phyloP scores from a whole-genome alignment of 2,329 filamentous ascomycete species.

The Trichoderma hamatum region DNA sequence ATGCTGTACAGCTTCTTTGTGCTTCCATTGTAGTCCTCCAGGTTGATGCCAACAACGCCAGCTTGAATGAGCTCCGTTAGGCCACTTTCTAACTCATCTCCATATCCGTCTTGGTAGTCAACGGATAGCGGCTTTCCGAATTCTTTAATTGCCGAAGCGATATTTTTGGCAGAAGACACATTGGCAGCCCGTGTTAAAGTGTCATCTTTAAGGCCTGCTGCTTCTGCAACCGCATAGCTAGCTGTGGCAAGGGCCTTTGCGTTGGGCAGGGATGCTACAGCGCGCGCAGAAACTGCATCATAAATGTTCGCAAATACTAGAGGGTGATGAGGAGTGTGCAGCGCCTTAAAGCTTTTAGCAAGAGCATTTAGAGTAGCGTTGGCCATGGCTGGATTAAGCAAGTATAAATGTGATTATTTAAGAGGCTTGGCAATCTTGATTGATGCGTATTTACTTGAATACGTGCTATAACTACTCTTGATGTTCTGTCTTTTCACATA shows the following conservation, averaged over 20 bases:
- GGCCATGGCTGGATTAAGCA: background rate
- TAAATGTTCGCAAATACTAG: slow-evolving; percentile 7
- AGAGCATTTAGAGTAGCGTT: background rate
- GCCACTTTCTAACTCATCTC: slow-evolving; percentile 11
- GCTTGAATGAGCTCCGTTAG: background rate
- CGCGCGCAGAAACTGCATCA: slow-evolving; percentile 7
- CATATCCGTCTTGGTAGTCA: slow-evolving; percentile 19
- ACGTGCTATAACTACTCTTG: background rate
- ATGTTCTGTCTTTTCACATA: background rate
- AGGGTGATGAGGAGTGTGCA: background rate
- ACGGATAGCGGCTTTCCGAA: slow-evolving; percentile 17
- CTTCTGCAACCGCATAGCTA: slow-evolving; percentile 13
- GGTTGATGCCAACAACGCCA: slow-evolving; percentile 16
- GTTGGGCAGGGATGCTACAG: slow-evolving; percentile 5
- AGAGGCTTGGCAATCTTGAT: background rate
- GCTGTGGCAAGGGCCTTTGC: slow-evolving; percentile 18
- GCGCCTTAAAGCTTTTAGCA: background rate
- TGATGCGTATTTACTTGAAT: background rate
- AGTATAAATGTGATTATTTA: too few relatives aligned
- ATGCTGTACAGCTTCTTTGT: slow-evolving; percentile 11
- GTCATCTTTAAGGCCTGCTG: slow-evolving; percentile 9
- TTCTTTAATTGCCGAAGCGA: slow-evolving; percentile 9
- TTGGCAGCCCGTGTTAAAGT: slow-evolving; percentile 3
- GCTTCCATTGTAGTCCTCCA: slow-evolving; percentile 13
- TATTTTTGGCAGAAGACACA: background rate